Evolutionary conservation across 257 asterid genomes (phyloP).

Genomic region (Solanum chmielewskii): DNA sequence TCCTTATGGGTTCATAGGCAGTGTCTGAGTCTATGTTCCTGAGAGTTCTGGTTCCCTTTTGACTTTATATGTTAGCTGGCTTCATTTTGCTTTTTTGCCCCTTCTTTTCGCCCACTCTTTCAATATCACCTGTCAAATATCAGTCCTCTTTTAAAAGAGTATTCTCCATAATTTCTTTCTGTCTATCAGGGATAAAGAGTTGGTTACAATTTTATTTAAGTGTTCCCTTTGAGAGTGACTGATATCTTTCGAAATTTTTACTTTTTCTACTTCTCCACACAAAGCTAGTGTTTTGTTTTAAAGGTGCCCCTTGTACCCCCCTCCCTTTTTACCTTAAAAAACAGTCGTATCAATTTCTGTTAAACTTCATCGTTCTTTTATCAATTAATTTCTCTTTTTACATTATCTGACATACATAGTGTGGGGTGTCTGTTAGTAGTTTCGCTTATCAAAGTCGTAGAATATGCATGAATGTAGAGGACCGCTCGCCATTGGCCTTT

Average conservation of each 20-base stretch:
- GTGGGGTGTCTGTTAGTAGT: not conserved
- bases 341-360: not conserved
- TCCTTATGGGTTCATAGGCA: not conserved
- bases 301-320: not conserved
- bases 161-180: not conserved
- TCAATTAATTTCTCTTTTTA: not conserved
- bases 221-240: not conserved
- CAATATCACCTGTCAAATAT: not conserved
- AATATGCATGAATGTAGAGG: not conserved
- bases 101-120: not conserved
- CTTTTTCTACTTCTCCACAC: not conserved
- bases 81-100: not conserved
- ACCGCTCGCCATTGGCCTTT: not conserved
- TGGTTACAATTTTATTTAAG: not conserved
- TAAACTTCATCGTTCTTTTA: not conserved
- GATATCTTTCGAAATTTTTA: not conserved
- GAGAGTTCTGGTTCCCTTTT: not conserved
- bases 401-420: not conserved
- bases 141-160: not conserved
- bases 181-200: not conserved
- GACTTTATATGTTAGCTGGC: not conserved
- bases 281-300: not conserved
- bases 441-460: not conserved
- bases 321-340: not conserved
- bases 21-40: not conserved